phyloP scores from a whole-genome alignment of 768 basidiomycete species.

The Hypsizygus marmoreus region DNA sequence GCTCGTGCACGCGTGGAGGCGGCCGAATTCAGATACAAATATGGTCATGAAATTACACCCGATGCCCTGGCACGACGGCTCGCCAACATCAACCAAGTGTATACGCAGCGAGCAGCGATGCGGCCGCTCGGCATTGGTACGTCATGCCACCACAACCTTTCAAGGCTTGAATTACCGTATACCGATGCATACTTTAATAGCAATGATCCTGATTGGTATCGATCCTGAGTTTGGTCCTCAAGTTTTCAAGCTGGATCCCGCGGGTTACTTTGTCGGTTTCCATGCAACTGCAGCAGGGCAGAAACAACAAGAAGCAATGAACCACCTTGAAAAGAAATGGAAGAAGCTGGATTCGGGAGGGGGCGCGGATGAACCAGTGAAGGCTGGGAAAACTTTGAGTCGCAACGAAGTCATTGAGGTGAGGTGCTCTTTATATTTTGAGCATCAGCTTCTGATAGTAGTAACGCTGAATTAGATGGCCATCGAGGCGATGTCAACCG shows the following conservation, averaged over 20 bases:
- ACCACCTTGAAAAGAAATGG: slow-evolving; percentile 98
- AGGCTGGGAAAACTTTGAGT: slow-evolving; percentile 72
- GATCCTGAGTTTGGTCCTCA: slow-evolving; percentile 95
- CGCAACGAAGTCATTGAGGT: slow-evolving; percentile 91
- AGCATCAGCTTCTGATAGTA: neutral
- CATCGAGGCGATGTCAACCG: slow-evolving; percentile 91
- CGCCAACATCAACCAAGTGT: slow-evolving; percentile 98
- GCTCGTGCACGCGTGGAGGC: slow-evolving; percentile 85
- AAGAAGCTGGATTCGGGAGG: slow-evolving; percentile 84
- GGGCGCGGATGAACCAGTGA: slow-evolving; percentile 77
- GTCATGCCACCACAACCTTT: slow-evolving; percentile 25
- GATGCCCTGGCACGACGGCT: slow-evolving; percentile 92
- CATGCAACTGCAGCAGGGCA: slow-evolving; percentile 95
- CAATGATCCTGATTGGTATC: slow-evolving; percentile 93
- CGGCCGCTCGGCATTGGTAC: slow-evolving; percentile 92
- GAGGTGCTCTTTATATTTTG: slow-evolving; percentile 21
- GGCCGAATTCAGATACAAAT: slow-evolving; percentile 92
- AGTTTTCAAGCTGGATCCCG: slow-evolving; percentile 97
- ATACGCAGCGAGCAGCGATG: slow-evolving; percentile 97
- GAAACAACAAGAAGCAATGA: slow-evolving; percentile 99
- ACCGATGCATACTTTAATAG: no score
- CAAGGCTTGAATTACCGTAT: no score
- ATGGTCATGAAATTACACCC: slow-evolving; percentile 97
- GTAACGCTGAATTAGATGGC: slow-evolving; percentile 62
- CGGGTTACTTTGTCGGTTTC: slow-evolving; percentile 98